Percentiles rank a stretch among this genome's conserved stretches.
Evolutionary conservation across 768 basidiomycete species (phyloP).

Genomic region (Mycena floridula): DNA sequence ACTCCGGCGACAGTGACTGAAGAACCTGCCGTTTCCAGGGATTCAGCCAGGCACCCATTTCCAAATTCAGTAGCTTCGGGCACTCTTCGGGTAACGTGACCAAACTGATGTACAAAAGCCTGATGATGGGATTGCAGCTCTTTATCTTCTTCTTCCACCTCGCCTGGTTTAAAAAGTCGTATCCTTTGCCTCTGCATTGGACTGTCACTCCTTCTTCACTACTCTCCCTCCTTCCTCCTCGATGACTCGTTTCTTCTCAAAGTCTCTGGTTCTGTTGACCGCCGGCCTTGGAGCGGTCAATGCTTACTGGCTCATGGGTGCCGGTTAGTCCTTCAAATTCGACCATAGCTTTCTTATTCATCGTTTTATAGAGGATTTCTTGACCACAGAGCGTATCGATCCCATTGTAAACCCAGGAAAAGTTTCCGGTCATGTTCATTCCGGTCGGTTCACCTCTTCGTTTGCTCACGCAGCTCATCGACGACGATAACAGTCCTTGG

Average conservation of each 20-base stretch:
- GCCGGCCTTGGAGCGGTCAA: constrained; percentile 4
- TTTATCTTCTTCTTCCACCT: neutral
- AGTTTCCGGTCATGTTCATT: constrained; percentile 42
- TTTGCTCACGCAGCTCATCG: neutral
- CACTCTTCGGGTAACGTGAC: too few relatives aligned
- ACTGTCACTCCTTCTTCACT: neutral
- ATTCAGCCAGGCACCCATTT: too few relatives aligned
- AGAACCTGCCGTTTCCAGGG: too few relatives aligned
- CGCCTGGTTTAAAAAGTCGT: neutral
- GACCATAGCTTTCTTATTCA: neutral
- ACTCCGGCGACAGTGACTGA: too few relatives aligned
- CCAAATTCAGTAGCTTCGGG: too few relatives aligned
- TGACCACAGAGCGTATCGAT: constrained; percentile 44
- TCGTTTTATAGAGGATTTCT: constrained; percentile 33
- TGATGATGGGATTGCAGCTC: too few relatives aligned
- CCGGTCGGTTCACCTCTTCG: constrained; percentile 23
- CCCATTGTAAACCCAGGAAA: constrained; percentile 42
- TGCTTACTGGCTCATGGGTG: constrained; percentile 7
- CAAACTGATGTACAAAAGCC: too few relatives aligned
- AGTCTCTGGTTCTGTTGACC: constrained; percentile 2
- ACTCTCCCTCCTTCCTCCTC: neutral
- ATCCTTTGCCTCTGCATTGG: neutral
- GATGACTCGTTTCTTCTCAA: neutral
- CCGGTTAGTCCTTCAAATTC: neutral
- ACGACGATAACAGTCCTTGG: constrained; percentile 32